These are phyloP conservation scores for Helotiales sp. DNA, from an alignment of 2,329 filamentous ascomycete genomes.

Conservation along the genomic window DNA sequence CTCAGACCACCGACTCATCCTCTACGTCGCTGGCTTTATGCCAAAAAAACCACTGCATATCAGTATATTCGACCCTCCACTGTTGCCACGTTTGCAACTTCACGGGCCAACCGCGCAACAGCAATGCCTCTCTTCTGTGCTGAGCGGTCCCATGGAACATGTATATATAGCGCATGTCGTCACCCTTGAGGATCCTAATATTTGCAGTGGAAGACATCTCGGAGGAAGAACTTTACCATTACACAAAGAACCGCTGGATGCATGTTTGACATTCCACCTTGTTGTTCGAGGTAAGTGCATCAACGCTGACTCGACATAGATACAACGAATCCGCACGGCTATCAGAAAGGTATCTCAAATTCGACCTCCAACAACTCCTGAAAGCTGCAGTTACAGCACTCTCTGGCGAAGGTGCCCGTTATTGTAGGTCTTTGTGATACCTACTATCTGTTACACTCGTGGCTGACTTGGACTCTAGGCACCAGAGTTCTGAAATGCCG, in stretches of 20 bases:
- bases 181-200: not conserved
- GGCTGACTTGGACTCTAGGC: not conserved
- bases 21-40: not conserved
- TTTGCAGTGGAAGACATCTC: not conserved
- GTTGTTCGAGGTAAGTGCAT: not conserved
- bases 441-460: not conserved
- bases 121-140: not conserved
- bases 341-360: conserved; percentile 34
- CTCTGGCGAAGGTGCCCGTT: conserved; percentile 30
- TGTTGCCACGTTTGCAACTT: not conserved
- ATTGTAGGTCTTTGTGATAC: conserved; percentile 26
- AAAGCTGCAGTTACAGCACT: conserved; percentile 32
- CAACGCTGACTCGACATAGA: not conserved
- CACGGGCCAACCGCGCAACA: not conserved
- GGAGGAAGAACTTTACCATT: conserved; percentile 30
- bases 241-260: not conserved
- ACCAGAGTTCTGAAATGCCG: conserved; percentile 37
- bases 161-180: not conserved
- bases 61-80: not conserved
- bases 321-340: not conserved
- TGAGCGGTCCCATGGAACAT: not conserved
- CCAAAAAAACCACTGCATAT: not conserved
- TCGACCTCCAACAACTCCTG: conserved; percentile 37
- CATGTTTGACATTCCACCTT: too few species aligned
- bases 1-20: too few species aligned